phyloP scores from a whole-genome alignment of 257 asterid genomes.

The Mitragyna speciosa region DNA sequence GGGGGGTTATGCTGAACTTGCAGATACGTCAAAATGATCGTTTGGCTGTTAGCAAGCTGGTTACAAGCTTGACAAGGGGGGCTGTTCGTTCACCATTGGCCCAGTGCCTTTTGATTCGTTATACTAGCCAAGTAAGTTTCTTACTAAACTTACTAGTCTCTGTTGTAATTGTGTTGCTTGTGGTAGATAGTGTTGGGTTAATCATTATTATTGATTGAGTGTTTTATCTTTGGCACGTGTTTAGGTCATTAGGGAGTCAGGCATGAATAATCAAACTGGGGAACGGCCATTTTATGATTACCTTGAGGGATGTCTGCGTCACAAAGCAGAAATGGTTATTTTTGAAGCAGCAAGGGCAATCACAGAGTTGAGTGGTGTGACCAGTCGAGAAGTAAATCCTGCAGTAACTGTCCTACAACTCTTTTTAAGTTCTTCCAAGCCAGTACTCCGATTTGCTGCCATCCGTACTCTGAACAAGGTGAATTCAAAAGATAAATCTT shows the following conservation, averaged over 20 bases:
- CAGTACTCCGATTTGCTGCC: conserved; percentile 95
- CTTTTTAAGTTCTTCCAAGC: conserved; percentile 88
- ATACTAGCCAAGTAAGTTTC: conserved; percentile 75
- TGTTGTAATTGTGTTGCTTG: neutral
- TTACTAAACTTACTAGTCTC: neutral
- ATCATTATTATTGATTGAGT: conserved; percentile 1
- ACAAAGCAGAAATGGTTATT: conserved; percentile 94
- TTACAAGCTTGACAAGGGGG: conserved; percentile 91
- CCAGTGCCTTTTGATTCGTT: conserved; percentile 92
- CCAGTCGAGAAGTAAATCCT: conserved; percentile 88
- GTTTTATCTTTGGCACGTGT: conserved; percentile 22
- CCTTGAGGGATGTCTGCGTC: conserved; percentile 92
- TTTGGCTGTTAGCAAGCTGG: conserved; percentile 91
- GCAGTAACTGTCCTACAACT: conserved; percentile 91
- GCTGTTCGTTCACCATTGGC: conserved; percentile 91
- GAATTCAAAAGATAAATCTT: conserved; percentile 16
- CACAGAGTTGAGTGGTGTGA: conserved; percentile 76
- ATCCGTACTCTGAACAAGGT: conserved; percentile 95
- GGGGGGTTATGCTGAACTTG: conserved; percentile 16
- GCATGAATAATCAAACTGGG: conserved; percentile 63
- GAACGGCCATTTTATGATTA: conserved; percentile 94
- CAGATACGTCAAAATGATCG: conserved; percentile 97
- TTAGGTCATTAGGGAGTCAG: conserved; percentile 86
- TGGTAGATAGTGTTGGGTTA: conserved; percentile 34
- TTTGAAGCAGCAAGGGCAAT: conserved; percentile 98